Evolutionary conservation across 768 basidiomycete species (phyloP), one percentile per base, ranked within the genome.

Genomic region (Lentinula aciculospora): DNA sequence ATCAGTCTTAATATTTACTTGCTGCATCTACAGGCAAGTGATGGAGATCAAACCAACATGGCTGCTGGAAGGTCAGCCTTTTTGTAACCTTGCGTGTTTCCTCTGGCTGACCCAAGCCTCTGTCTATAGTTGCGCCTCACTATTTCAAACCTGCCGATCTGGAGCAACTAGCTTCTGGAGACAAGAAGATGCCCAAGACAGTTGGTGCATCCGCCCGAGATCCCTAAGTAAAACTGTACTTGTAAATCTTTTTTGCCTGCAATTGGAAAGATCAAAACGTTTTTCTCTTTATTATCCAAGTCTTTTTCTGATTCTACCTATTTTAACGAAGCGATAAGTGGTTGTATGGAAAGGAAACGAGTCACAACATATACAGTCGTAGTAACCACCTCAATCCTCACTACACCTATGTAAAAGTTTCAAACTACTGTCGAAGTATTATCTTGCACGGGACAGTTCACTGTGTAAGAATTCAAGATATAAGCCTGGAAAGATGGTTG

Each of bases 11-110:
- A 55, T 37, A 25, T 44, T 25, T 12, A 45, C 34, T 58, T 40
- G 25, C 17, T 9, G 8, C 8, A 5, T 23, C 13, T n/a, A 37
- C 62, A 88, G 92, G 61, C 95, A 98, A 78, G 81, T 94, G 37
- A 98, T 98, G 94, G 97, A 98, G 65, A 98, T 98, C 68, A 98
- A 98, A 69, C 92, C 96, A 3, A 68, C 84, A 25, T 98, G 97
- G 97, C 70, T 98, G 31, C 70, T 97, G 42, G 96, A 98, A 80
- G 89, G 91, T 87, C 56, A 56, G 84, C 75, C 19, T 40, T 21
- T n/a, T 55, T 13, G 37, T 13, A 23, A 3, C n/a, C 19, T 15
- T 29, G 25, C 49, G 50, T 19, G 39, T 58, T 49, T 49, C 50
- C 57, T 28, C 49, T 56, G 47, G 44, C 42, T 58, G 57, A 27